Evolutionary conservation across 345 rosid species (phyloP).

Genomic region (Ricinus communis): DNA sequence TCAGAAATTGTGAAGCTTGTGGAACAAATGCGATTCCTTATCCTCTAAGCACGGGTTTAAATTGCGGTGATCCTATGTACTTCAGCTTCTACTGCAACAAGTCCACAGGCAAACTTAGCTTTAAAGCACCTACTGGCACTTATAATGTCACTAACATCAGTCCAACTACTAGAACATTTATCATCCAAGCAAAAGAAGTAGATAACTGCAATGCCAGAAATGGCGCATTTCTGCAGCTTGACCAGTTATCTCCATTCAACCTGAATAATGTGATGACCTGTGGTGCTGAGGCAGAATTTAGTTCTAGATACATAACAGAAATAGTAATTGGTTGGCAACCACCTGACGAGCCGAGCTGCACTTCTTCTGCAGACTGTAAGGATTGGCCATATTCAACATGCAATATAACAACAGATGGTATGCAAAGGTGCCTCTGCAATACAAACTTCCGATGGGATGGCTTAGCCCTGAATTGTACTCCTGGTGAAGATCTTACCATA

Average conservation of each 20-base stretch:
- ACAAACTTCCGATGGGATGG: constrained; percentile 47
- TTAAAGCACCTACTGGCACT: constrained; percentile 27
- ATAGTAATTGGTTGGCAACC: neutral
- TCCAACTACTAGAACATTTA: neutral
- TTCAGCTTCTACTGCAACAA: constrained; percentile 47
- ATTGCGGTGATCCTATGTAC: constrained; percentile 65
- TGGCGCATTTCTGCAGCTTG: too few species aligned
- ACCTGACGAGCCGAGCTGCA: neutral
- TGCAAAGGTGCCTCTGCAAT: neutral
- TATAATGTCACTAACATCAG: constrained; percentile 15
- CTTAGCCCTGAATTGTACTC: constrained; percentile 40
- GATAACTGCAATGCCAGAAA: too few species aligned
- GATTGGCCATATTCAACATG: neutral
- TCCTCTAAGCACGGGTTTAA: constrained; percentile 56
- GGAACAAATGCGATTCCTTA: constrained; percentile 56
- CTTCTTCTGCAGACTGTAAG: neutral
- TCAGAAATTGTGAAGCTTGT: constrained; percentile 46
- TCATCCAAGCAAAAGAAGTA: neutral
- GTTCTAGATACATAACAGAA: neutral
- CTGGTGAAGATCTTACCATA: constrained; percentile 36
- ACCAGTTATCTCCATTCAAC: too few species aligned
- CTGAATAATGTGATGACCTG: too few species aligned
- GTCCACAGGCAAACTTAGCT: constrained; percentile 44
- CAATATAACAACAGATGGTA: neutral
- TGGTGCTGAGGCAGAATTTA: too few species aligned